Conservation (phyloP, 805 yeast genomes). For the Candida namnaoensis region DNA sequence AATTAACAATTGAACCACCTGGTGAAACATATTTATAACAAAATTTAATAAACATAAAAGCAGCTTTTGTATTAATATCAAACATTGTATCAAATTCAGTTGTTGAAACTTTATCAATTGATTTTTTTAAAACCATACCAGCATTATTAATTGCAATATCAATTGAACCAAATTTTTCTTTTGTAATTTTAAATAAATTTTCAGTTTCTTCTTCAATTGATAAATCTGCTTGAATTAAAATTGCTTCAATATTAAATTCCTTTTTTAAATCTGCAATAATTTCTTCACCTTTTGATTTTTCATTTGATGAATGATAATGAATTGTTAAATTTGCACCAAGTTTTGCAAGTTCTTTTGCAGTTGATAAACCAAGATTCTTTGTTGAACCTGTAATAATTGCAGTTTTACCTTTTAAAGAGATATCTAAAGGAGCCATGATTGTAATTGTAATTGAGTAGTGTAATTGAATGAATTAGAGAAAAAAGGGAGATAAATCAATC, state of each 20-base stretch:
- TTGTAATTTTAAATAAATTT: constrained; percentile 37
- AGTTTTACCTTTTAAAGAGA: constrained; percentile 33
- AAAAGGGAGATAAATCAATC: no score
- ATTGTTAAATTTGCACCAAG: constrained; percentile 44
- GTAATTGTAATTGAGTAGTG: neutral
- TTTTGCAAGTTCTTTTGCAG: constrained; percentile 45
- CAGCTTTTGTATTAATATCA: constrained; percentile 45
- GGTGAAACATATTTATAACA: constrained; percentile 43
- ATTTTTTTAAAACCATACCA: constrained; percentile 60
- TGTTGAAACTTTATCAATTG: constrained; percentile 40
- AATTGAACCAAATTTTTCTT: constrained; percentile 35
- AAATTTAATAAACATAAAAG: constrained; percentile 52
- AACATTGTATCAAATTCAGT: constrained; percentile 49
- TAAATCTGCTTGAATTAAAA: constrained; percentile 14
- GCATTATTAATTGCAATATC: constrained; percentile 64
- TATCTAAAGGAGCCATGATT: constrained; percentile 13
- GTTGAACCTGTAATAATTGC: constrained; percentile 54
- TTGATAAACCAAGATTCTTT: constrained; percentile 49
- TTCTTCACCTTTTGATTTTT: constrained; percentile 24
- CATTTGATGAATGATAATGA: constrained; percentile 42
- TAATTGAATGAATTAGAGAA: neutral
- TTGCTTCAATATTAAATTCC: constrained; percentile 29
- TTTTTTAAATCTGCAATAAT: constrained; percentile 27
- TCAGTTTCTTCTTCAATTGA: constrained; percentile 29
- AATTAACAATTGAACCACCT: constrained; percentile 43